Percentiles rank a stretch among this genome's conserved stretches.
Evolutionary conservation across 805 yeast genomes (phyloP).

Genomic region (Barnettozyma wickerhamii): DNA sequence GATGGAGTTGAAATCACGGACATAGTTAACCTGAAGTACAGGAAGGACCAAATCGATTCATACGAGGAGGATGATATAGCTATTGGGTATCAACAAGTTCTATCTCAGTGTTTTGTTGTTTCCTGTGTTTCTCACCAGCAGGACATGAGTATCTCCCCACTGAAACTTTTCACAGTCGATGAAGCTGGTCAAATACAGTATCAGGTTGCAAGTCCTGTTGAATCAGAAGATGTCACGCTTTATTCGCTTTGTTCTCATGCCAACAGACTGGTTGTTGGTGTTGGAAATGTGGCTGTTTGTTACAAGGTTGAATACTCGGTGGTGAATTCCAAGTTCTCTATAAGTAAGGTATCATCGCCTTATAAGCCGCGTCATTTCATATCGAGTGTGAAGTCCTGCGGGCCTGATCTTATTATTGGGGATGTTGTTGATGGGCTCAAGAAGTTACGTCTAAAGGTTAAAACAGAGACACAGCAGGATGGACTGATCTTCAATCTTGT

Average conservation of each 20-base stretch:
- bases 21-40: constrained; percentile 20
- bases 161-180: constrained; percentile 33
- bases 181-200: constrained; percentile 30
- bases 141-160: constrained; percentile 26
- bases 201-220: constrained; percentile 15
- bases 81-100: constrained; percentile 30
- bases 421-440: constrained; percentile 16
- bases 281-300: constrained; percentile 29
- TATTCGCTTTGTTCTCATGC: constrained; percentile 26
- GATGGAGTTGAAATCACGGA: constrained; percentile 25
- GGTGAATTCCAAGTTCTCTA: constrained; percentile 29
- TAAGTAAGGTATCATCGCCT: constrained; percentile 23
- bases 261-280: constrained; percentile 27
- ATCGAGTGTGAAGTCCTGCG: constrained; percentile 15
- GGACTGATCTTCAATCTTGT: constrained; percentile 13
- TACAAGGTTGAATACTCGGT: constrained; percentile 31
- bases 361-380: constrained; percentile 12
- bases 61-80: constrained; percentile 23
- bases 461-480: constrained; percentile 8
- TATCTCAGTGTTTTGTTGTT: constrained; percentile 33
- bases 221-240: constrained; percentile 18
- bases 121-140: constrained; percentile 32
- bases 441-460: constrained; percentile 13
- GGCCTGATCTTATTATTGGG: constrained; percentile 19
- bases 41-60: constrained; percentile 18